These are phyloP conservation scores for Erodium texanum DNA, from an alignment of 441 rosid genomes.

Conservation along the genomic window DNA sequence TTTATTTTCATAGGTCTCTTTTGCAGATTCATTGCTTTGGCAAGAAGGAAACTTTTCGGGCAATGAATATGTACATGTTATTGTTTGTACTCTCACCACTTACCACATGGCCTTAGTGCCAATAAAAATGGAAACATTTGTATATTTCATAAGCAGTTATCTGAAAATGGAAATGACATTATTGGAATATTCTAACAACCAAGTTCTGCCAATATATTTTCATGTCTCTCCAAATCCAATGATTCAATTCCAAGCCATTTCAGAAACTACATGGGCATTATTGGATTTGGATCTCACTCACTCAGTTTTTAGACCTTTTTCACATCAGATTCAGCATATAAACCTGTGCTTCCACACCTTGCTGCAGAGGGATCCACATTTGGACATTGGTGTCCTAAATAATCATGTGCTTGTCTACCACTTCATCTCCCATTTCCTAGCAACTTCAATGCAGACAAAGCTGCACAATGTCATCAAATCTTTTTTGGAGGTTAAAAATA, in stretches of 20 bases:
- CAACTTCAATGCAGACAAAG: too few relatives aligned
- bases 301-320: neutral
- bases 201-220: neutral
- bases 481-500: too few relatives aligned
- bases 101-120: too few relatives aligned
- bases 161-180: neutral
- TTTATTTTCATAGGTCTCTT: neutral
- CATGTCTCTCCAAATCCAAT: neutral
- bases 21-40: neutral
- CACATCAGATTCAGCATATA: neutral
- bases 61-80: neutral
- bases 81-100: neutral
- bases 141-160: neutral
- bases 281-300: neutral
- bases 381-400: neutral
- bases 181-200: neutral
- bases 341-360: neutral
- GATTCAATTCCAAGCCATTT: neutral
- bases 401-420: neutral
- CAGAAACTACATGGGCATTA: neutral
- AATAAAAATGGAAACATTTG: neutral
- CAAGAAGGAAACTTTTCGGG: neutral
- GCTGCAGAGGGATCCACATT: neutral
- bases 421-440: too few relatives aligned
- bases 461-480: too few relatives aligned